Percentiles rank a stretch among this genome's conserved stretches.
These are phyloP conservation scores for Iris pallida DNA, from an alignment of 116 monocot genomes.

Conservation along the genomic window DNA sequence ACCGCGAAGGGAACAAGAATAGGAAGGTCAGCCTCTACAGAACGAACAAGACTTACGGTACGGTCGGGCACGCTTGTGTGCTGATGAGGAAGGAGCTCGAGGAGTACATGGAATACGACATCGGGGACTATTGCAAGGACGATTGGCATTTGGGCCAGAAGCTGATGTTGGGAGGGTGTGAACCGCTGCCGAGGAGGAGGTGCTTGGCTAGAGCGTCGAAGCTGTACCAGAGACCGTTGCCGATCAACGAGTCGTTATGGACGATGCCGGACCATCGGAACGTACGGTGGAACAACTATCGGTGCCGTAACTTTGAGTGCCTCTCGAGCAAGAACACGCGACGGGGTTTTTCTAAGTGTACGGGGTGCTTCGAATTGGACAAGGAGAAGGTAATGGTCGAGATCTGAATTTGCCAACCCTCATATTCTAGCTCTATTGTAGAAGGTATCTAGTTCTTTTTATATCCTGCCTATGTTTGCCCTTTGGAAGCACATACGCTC, in stretches of 20 bases:
- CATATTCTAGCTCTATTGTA: too few relatives aligned
- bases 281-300: conserved; percentile 70
- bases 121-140: too few relatives aligned
- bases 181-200: too few relatives aligned
- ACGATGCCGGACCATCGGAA: conserved; percentile 53
- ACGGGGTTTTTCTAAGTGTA: conserved; percentile 58
- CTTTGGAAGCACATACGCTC: too few relatives aligned
- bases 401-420: too few relatives aligned
- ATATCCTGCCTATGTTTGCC: too few relatives aligned
- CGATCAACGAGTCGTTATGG: conserved; percentile 63
- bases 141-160: too few relatives aligned
- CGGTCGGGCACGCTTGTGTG: conserved; percentile 75
- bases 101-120: too few relatives aligned
- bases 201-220: conserved; percentile 80
- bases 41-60: conserved; percentile 52
- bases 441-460: too few relatives aligned
- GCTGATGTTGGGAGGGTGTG: too few relatives aligned
- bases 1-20: conserved; percentile 33
- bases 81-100: conserved; percentile 56
- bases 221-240: conserved; percentile 45
- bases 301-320: conserved; percentile 55
- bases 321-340: conserved; percentile 39
- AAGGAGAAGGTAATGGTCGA: conserved; percentile 46
- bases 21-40: conserved; percentile 39
- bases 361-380: conserved; percentile 69